phyloP scores from a whole-genome alignment of 441 rosid genomes.

The Erodium moschatum region DNA sequence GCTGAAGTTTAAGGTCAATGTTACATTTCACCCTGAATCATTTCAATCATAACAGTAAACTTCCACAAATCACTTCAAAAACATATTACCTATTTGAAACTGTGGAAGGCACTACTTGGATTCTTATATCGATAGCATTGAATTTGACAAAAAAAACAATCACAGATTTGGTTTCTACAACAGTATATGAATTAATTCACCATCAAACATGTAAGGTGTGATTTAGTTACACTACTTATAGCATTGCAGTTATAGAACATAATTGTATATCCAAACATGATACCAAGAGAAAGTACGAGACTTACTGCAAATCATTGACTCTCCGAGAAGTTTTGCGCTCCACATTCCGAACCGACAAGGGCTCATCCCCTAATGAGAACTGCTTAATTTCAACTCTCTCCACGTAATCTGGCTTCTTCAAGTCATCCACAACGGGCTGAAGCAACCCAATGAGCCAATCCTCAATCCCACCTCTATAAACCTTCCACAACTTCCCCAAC shows the following conservation, averaged over 20 bases:
- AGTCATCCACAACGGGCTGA: slow-evolving; percentile 87
- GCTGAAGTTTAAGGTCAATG: too few relatives aligned
- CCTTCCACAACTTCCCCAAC: slow-evolving; percentile 89
- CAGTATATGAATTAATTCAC: not conserved
- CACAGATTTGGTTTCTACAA: not conserved
- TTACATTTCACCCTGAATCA: too few relatives aligned
- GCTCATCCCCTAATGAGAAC: slow-evolving; percentile 87
- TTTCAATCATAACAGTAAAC: too few relatives aligned
- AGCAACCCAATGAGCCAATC: slow-evolving; percentile 80
- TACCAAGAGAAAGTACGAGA: slow-evolving; percentile 13
- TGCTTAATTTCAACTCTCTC: slow-evolving; percentile 86
- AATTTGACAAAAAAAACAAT: too few relatives aligned
- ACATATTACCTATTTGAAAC: too few relatives aligned
- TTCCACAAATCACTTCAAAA: too few relatives aligned
- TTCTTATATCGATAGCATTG: too few relatives aligned
- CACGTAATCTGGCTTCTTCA: slow-evolving; percentile 88
- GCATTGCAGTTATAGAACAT: not conserved
- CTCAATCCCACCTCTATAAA: slow-evolving; percentile 78
- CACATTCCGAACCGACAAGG: slow-evolving; percentile 84
- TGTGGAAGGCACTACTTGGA: too few relatives aligned
- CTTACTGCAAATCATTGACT: slow-evolving; percentile 88
- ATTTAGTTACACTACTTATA: too few relatives aligned
- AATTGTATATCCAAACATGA: not conserved
- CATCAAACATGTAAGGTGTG: too few relatives aligned
- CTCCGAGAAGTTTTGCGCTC: slow-evolving; percentile 91